These are phyloP conservation scores for Rhazya stricta DNA, from an alignment of 257 asterid species.

Conservation along the genomic window DNA sequence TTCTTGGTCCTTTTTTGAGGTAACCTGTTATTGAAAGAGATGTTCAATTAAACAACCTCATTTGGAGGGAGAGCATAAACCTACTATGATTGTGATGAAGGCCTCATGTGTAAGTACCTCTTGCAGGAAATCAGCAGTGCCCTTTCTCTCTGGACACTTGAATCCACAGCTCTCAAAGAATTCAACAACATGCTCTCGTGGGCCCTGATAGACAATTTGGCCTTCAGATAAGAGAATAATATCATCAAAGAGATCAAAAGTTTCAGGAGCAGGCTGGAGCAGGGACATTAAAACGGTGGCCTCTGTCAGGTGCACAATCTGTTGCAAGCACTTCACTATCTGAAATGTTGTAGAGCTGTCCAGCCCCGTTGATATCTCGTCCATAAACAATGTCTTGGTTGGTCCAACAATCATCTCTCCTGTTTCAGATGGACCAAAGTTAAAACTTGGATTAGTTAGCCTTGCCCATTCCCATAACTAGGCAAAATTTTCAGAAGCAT, in stretches of 20 bases:
- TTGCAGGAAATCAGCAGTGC: conserved; percentile 75
- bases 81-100: not conserved
- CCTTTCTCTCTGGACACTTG: conserved; percentile 69
- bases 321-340: conserved; percentile 60
- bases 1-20: conserved; percentile 65
- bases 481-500: not conserved
- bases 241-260: conserved; percentile 67
- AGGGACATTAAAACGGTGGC: conserved; percentile 65
- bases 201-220: conserved; percentile 66
- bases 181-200: conserved; percentile 51
- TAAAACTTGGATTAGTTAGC: not conserved
- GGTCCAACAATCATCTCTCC: conserved; percentile 85
- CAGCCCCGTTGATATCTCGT: conserved; percentile 72
- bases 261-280: conserved; percentile 77
- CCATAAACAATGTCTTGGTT: conserved; percentile 61
- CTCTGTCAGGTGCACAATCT: conserved; percentile 51
- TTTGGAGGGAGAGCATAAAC: not conserved
- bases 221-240: conserved; percentile 64
- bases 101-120: conserved; percentile 38
- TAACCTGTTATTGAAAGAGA: conserved; percentile 38
- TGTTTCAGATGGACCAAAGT: conserved; percentile 22
- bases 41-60: not conserved
- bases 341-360: conserved; percentile 80
- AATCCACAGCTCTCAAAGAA: conserved; percentile 59
- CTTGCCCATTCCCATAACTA: not conserved